Percentiles rank a stretch among this genome's conserved stretches.
These are phyloP conservation scores for Xylariaceae sp. DNA, from an alignment of 2,329 filamentous ascomycete species.

Conservation along the genomic window DNA sequence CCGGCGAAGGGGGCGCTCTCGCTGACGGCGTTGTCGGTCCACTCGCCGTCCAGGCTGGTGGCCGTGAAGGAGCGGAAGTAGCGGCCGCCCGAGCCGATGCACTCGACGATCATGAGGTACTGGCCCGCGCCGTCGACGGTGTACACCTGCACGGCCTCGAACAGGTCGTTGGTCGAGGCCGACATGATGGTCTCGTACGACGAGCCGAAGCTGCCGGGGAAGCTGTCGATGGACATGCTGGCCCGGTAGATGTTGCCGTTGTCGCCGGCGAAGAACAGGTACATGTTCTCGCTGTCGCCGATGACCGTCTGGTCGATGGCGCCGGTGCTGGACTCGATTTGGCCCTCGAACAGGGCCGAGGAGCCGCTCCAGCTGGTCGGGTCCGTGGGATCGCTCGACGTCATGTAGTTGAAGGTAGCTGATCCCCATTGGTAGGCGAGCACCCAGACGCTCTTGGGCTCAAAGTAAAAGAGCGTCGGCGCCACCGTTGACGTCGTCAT, in stretches of 20 bases:
- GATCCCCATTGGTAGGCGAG: conserved; percentile 63
- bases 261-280: conserved; percentile 64
- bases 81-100: conserved; percentile 51
- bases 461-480: conserved; percentile 60
- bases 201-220: conserved; percentile 57
- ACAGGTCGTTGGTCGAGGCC: conserved; percentile 53
- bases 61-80: conserved; percentile 67
- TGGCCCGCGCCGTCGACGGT: conserved; percentile 48
- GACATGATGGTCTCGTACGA: conserved; percentile 44
- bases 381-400: conserved; percentile 53
- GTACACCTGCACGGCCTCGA: conserved; percentile 65
- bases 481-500: conserved; percentile 48
- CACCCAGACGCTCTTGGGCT: conserved; percentile 59
- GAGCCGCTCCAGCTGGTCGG: conserved; percentile 57
- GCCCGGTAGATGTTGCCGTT: conserved; percentile 63
- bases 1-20: conserved; percentile 62
- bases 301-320: conserved; percentile 62
- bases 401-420: conserved; percentile 55
- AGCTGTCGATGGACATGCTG: conserved; percentile 58
- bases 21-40: conserved; percentile 52
- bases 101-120: conserved; percentile 67
- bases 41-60: conserved; percentile 48
- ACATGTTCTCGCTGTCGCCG: conserved; percentile 57
- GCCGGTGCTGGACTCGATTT: conserved; percentile 48
- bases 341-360: conserved; percentile 45